Evolutionary conservation across 306 rosid species (phyloP).

Genomic region (Dicorynia guianensis): DNA sequence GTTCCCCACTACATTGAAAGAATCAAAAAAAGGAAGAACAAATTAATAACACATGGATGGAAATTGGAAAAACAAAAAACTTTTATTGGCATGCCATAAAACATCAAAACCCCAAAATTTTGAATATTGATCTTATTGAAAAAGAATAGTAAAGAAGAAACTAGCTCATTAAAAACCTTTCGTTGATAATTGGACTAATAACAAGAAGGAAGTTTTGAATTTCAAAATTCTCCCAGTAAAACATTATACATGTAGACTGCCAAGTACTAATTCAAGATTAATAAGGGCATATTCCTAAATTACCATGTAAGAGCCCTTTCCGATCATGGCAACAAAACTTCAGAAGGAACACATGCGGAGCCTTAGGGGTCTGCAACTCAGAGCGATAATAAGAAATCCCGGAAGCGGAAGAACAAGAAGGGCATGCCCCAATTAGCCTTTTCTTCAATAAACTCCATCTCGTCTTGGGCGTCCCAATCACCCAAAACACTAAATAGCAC

Average conservation of each 20-base stretch:
- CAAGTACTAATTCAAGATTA: conserved; percentile 3
- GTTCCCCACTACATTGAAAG: neutral
- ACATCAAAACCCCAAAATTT: conserved; percentile 10
- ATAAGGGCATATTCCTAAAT: neutral
- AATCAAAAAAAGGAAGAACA: neutral
- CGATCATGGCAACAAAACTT: conserved; percentile 81
- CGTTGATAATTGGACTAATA: too few relatives aligned
- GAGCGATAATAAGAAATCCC: conserved; percentile 67
- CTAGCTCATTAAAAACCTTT: too few relatives aligned
- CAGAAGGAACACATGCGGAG: conserved; percentile 78
- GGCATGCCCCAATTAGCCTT: conserved; percentile 82
- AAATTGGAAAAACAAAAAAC: neutral
- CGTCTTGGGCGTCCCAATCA: conserved; percentile 69
- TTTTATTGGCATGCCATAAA: neutral
- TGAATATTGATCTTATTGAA: neutral
- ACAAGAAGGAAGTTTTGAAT: neutral
- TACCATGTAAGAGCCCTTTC: conserved; percentile 93
- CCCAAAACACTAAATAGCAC: conserved; percentile 98
- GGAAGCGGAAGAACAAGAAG: conserved; percentile 86
- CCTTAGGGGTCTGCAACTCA: conserved; percentile 65
- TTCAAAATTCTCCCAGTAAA: neutral
- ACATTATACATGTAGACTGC: conserved; percentile 7
- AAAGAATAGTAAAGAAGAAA: too few relatives aligned
- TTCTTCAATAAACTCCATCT: conserved; percentile 84
- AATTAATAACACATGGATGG: neutral